Evolutionary conservation across 257 asterid genomes (phyloP), one percentile per base, ranked within the genome.

Genomic region (Solanum pinnatisectum): DNA sequence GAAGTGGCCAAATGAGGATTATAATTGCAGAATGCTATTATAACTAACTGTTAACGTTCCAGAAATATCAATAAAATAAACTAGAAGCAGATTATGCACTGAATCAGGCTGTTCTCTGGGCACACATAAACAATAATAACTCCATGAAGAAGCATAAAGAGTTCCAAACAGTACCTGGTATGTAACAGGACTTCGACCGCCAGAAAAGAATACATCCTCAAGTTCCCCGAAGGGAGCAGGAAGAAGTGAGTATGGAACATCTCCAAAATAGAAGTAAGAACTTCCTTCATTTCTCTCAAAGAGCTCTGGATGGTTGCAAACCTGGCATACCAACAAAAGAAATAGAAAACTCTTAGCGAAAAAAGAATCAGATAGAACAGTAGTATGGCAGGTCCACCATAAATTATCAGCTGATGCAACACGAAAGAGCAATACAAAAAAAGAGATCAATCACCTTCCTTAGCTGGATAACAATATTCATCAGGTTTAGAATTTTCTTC

Each of bases 261-360:
- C 98, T 88, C 99, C 99, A 84, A 97, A 97, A 91, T 95, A 88
- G 91, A 96, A 96, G 87, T 93, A 97, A 37, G 97, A 65, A 92
- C 95, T 96, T 84, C 99, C 99, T 89, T 97, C 99, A 87, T 97
- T 96, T 94, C 99, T 96, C 94, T 97, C 99, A 92, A 97, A 97
- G 72, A 97, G 82, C 92, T 97, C 99, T 40, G 99, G 99, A 93
- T 97, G 99, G 90, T 97, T 97, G 93, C 99, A 97, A 39, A 97
- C 99, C 99, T 97, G 89, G 46, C 49, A 89, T 81, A 49, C 68
- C 85, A 49, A 82, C 14, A 82, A 49, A 36, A 49, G 70, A 49
- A 30, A 49, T 3, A 82, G n/a, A 49, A 56, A 82, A 22, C 16
- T 25, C 65, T 49, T 18, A 35, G 30, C 27, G 70, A 84, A 71